These are phyloP conservation scores for Penicillium sp. DNA, from an alignment of 2,329 filamentous ascomycete genomes.

Conservation along the genomic window DNA sequence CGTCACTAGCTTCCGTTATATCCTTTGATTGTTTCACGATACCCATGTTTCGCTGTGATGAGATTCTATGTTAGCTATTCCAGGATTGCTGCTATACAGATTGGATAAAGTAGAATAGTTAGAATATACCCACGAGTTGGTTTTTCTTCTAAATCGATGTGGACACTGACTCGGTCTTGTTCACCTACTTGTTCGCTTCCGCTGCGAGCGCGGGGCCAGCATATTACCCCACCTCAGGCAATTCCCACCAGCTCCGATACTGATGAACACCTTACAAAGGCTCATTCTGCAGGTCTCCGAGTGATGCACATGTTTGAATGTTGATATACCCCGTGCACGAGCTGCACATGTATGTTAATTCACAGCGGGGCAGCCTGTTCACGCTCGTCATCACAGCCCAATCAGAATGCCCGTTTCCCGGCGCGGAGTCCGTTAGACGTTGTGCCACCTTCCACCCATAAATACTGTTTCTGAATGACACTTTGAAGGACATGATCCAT, in stretches of 20 bases:
- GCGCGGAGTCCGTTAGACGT: constrained; percentile 3
- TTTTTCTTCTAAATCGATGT: no score
- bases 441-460: background rate
- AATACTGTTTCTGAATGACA: background rate
- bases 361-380: constrained; percentile 10
- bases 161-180: no score
- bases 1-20: constrained; percentile 20
- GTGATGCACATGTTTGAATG: no score
- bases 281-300: no score
- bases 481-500: no score
- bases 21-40: constrained; percentile 12
- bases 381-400: constrained; percentile 19
- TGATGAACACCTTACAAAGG: no score
- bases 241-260: no score
- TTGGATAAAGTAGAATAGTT: background rate
- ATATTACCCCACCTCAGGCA: no score
- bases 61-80: background rate
- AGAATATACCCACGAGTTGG: constrained; percentile 8
- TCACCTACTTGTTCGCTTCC: no score
- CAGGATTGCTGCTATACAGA: background rate
- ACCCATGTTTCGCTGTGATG: background rate
- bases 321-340: no score
- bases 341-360: background rate
- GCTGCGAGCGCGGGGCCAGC: no score
- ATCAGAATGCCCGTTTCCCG: constrained; percentile 9